These are phyloP conservation scores for Trichophyton equinum DNA, from an alignment of 2,329 filamentous ascomycete species.

Conservation along the genomic window DNA sequence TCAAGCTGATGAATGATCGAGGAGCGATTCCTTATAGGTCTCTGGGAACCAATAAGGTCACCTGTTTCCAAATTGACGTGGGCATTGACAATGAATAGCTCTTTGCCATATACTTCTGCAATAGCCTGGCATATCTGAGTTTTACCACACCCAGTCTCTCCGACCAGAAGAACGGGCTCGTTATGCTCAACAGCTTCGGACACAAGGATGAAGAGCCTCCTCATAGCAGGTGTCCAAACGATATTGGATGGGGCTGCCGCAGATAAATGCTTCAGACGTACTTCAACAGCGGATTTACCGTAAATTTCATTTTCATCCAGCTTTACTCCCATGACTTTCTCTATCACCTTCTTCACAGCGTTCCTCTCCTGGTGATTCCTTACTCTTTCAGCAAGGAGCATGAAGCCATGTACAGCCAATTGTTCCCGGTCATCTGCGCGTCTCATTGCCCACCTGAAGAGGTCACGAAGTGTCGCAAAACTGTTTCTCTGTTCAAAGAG, in stretches of 20 bases:
- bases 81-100: slow-evolving; percentile 84
- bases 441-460: slow-evolving; percentile 89
- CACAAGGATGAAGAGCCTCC: slow-evolving; percentile 80
- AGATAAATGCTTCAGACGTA: slow-evolving; percentile 38
- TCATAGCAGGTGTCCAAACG: slow-evolving; percentile 94
- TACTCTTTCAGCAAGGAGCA: slow-evolving; percentile 89
- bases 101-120: slow-evolving; percentile 62
- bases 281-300: slow-evolving; percentile 44
- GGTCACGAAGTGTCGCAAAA: slow-evolving; percentile 87
- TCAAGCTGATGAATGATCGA: slow-evolving; percentile 55
- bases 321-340: slow-evolving; percentile 75
- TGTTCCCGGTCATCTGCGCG: slow-evolving; percentile 76
- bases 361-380: slow-evolving; percentile 76
- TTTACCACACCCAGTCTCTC: slow-evolving; percentile 95
- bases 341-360: slow-evolving; percentile 77
- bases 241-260: slow-evolving; percentile 37
- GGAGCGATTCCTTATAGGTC: slow-evolving; percentile 75
- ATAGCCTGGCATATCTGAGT: slow-evolving; percentile 91
- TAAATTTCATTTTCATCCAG: slow-evolving; percentile 68
- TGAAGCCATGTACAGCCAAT: slow-evolving; percentile 83
- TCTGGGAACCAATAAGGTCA: slow-evolving; percentile 88
- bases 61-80: slow-evolving; percentile 98
- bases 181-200: slow-evolving; percentile 74
- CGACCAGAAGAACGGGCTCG: slow-evolving; percentile 86
- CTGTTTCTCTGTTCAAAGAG: slow-evolving; percentile 96